Conservation (phyloP, 1,284 basidiomycete species). For the Leccinum fallax region DNA sequence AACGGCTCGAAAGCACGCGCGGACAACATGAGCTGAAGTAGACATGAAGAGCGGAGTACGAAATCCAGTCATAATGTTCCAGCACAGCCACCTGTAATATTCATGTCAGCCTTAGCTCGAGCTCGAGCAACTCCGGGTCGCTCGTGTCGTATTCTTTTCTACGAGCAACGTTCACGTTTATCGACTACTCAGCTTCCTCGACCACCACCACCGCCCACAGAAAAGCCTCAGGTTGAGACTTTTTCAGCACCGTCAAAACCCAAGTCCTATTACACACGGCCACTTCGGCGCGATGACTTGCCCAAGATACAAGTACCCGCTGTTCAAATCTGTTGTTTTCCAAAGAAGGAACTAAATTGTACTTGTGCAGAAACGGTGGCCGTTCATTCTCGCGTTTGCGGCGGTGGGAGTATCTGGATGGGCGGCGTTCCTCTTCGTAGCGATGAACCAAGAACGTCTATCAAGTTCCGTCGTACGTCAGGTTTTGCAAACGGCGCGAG, state of each 20-base stretch:
- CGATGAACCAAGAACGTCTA: constrained; percentile 75
- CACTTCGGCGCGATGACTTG: constrained; percentile 42
- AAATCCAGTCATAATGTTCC: background rate
- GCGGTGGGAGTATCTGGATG: constrained; percentile 61
- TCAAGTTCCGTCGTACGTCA: constrained; percentile 75
- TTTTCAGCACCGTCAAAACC: constrained; percentile 40
- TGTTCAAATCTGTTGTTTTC: background rate
- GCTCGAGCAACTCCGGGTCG: constrained; percentile 8
- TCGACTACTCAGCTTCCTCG: constrained; percentile 23
- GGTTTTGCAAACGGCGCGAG: constrained; percentile 59
- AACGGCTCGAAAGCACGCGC: too few species aligned
- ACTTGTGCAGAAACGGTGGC: constrained; percentile 52
- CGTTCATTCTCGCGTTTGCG: constrained; percentile 52
- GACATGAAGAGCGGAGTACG: background rate
- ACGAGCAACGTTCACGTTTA: constrained; percentile 18
- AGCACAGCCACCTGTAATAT: constrained; percentile 11
- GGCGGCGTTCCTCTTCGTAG: constrained; percentile 66
- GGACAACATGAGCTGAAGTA: too few species aligned
- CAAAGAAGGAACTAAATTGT: background rate
- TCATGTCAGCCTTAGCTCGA: constrained; percentile 20
- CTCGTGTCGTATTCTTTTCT: constrained; percentile 11
- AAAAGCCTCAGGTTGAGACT: constrained; percentile 26
- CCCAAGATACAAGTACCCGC: constrained; percentile 43
- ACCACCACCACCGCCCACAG: constrained; percentile 26
- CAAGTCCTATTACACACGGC: constrained; percentile 36